A percentile compares a stretch with the other conserved stretches of the same genome.
These are phyloP conservation scores for Xanthoceras sorbifolium DNA, from an alignment of 345 rosid genomes.

Conservation along the genomic window DNA sequence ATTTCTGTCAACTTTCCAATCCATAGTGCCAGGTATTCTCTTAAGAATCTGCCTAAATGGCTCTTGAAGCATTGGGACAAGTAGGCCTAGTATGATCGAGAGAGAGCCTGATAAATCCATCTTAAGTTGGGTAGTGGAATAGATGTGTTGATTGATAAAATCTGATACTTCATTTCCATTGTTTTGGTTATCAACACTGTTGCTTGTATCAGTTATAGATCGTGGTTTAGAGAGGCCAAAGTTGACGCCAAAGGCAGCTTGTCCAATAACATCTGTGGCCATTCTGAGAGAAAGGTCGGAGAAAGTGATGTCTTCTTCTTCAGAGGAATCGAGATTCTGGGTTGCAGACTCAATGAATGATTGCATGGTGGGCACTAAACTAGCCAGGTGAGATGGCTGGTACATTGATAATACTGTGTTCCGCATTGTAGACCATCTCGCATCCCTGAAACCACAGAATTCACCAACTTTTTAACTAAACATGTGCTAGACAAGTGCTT, in stretches of 20 bases:
- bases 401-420: constrained; percentile 81
- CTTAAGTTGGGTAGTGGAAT: constrained; percentile 91
- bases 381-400: constrained; percentile 81
- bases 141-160: constrained; percentile 78
- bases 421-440: constrained; percentile 86
- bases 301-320: constrained; percentile 51
- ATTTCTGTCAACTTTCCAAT: constrained; percentile 72
- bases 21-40: constrained; percentile 89
- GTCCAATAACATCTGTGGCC: constrained; percentile 87
- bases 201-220: constrained; percentile 24
- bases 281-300: constrained; percentile 76
- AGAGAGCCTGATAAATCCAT: constrained; percentile 87
- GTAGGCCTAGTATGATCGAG: constrained; percentile 74
- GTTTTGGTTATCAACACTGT: constrained; percentile 15
- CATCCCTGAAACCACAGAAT: constrained; percentile 52
- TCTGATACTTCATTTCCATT: constrained; percentile 50
- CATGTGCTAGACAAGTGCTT: neutral
- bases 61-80: constrained; percentile 77
- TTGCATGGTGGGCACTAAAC: constrained; percentile 83
- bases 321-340: constrained; percentile 41
- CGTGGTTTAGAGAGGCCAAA: constrained; percentile 65
- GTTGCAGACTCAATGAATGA: constrained; percentile 63
- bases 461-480: neutral
- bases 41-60: constrained; percentile 79
- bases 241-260: constrained; percentile 85